These are phyloP conservation scores for Ustilaginoidea virens DNA, from an alignment of 2,329 filamentous ascomycete genomes.

Conservation along the genomic window DNA sequence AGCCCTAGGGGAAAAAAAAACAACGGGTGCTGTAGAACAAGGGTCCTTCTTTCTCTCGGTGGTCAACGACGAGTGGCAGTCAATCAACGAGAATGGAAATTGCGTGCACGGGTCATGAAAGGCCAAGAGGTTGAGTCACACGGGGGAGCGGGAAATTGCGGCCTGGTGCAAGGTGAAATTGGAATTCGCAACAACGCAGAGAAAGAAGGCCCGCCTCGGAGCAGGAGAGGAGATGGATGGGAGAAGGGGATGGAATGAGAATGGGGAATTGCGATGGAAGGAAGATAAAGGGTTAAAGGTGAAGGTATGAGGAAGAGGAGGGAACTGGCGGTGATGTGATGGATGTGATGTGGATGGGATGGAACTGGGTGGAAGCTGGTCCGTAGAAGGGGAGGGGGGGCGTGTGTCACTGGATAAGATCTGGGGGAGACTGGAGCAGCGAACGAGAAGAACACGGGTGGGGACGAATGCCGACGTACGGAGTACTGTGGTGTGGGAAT, in stretches of 20 bases:
- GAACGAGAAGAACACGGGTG: conserved; percentile 2
- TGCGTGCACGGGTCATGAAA: conserved; percentile 6
- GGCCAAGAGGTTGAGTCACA: conserved; percentile 3
- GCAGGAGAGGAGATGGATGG: conserved; percentile 6
- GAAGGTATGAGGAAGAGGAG: conserved; percentile 15
- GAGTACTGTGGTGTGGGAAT: conserved; percentile 1
- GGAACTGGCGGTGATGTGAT: conserved; percentile 21
- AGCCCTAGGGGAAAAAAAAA: too few relatives aligned
- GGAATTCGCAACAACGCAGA: conserved; percentile 18
- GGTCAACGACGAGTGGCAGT: conserved; percentile 4
- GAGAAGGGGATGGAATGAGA: conserved; percentile 12
- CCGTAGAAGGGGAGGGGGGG: conserved; percentile 9
- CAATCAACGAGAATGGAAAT: conserved; percentile 8
- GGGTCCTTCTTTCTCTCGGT: conserved; percentile 19
- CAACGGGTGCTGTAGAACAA: too few relatives aligned
- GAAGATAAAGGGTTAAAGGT: conserved; percentile 17
- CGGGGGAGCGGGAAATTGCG: not conserved
- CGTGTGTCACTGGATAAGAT: conserved; percentile 11
- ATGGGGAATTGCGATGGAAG: conserved; percentile 11
- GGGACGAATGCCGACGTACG: not conserved
- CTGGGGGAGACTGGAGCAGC: conserved; percentile 8
- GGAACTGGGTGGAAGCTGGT: conserved; percentile 18
- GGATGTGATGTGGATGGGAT: conserved; percentile 17
- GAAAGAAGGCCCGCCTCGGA: conserved; percentile 19
- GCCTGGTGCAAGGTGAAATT: not conserved